Evolutionary conservation across 2,329 filamentous ascomycete species (phyloP).

Genomic region (Corniculantispora saksenae): DNA sequence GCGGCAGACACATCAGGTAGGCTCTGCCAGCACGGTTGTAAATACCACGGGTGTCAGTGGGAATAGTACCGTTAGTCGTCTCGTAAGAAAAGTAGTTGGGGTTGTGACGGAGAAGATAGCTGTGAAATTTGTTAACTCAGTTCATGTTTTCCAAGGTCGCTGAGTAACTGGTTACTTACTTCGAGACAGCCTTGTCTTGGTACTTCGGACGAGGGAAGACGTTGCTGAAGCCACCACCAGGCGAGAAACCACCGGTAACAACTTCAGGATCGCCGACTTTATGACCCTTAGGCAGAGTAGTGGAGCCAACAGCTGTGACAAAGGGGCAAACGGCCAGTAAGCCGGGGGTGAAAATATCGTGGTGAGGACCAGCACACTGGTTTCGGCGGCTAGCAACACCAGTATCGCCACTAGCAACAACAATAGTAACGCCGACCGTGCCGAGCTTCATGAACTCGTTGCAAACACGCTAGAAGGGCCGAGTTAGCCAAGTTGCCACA

Average conservation of each 20-base stretch:
- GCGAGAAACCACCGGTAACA: conserved; percentile 48
- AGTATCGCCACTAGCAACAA: conserved; percentile 43
- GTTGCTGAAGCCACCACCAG: conserved; percentile 30
- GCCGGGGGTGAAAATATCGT: conserved; percentile 35
- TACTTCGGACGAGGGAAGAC: conserved; percentile 48
- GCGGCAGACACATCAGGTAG: conserved; percentile 49
- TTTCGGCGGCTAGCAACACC: conserved; percentile 33
- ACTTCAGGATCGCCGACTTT: conserved; percentile 47
- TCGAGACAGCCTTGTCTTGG: conserved; percentile 41
- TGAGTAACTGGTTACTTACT: too few species aligned
- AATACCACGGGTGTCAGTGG: conserved; percentile 40
- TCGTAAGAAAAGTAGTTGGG: conserved; percentile 29
- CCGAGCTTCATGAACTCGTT: conserved; percentile 49
- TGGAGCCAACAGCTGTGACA: conserved; percentile 52
- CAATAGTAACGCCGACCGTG: conserved; percentile 42
- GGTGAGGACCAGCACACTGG: conserved; percentile 19
- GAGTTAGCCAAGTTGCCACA: neutral
- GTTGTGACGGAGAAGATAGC: conserved; percentile 35
- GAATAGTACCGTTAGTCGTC: conserved; percentile 31
- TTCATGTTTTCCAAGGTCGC: neutral
- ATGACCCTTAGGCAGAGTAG: conserved; percentile 43
- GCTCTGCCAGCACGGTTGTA: conserved; percentile 41
- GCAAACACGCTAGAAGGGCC: conserved; percentile 36
- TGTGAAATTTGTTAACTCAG: conserved; percentile 24
- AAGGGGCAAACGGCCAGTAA: conserved; percentile 43